Evolutionary conservation across 129 eudicot genomes (phyloP), one percentile per base, ranked within the genome.

Genomic region (Flaveria trinervia): DNA sequence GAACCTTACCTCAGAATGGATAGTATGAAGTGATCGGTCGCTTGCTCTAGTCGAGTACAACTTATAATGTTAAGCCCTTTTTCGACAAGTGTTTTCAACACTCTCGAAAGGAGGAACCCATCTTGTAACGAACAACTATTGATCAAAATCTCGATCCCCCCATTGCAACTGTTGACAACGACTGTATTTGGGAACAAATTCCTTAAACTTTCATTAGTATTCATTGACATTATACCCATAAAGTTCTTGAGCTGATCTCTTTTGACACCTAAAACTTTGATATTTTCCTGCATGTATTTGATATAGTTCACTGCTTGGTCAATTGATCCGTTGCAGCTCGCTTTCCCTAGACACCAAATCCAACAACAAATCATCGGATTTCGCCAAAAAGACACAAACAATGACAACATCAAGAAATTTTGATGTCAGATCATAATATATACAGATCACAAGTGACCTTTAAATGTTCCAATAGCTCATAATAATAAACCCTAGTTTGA

Each of bases 271-370:
- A 83, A 55, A 46, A 64, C 80, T 44, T 77, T 51, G 9, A 86
- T 83, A 23, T 74, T 86, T 23, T 81, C 78, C 26, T 86, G 83
- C 79, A 84, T 74, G 68, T 84, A 60, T 11, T 81, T 82, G 36
- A 89, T 89, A 65, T 89, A 89, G 76, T 65, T 81, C 80, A 64
- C 86, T 1, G 91, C 86, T 77, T 83, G 80, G 22, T 84, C 81
- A 82, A 86, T 80, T 84, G 89, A 80, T 89, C 96, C 18, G 89
- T 80, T 74, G 79, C 59, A 26, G 96, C 77, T 4, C 91, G 88
- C 75, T 86, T 89, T 77, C 91, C 96, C 96, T 86, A 30, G 59
- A 52, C 36, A 50, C 13, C 16, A 70, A 18, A 28, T 79, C 49
- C 56, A 16, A 61, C 10, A 79, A 70, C 12, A 5, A 54, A 54